phyloP scores from a whole-genome alignment of 2,329 filamentous ascomycete genomes.

The Epichloe uncinata region DNA sequence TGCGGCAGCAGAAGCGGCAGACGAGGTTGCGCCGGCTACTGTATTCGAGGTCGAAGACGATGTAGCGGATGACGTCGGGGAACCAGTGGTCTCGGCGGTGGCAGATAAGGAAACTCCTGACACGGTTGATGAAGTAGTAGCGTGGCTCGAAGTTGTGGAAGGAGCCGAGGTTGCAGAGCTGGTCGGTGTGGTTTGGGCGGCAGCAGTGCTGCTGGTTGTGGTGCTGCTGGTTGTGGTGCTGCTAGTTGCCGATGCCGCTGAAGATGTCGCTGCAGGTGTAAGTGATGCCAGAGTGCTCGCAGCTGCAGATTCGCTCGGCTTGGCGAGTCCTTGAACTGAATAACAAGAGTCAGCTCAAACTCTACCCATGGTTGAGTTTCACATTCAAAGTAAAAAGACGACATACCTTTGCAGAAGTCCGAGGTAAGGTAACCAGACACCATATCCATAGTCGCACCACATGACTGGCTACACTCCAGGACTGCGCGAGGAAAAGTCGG shows the following conservation, averaged over 20 bases:
- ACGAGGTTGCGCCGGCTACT: slow-evolving; percentile 6
- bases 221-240: not conserved
- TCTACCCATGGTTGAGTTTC: not conserved
- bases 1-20: slow-evolving; percentile 3
- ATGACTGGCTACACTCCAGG: slow-evolving; percentile 23
- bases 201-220: not conserved
- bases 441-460: slow-evolving; percentile 12
- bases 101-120: not conserved
- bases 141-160: not conserved
- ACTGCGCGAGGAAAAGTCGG: slow-evolving; percentile 23
- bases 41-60: slow-evolving; percentile 2
- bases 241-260: not conserved
- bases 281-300: not conserved
- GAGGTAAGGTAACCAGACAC: slow-evolving; percentile 9
- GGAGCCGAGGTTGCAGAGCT: not conserved
- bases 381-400: not conserved
- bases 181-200: not conserved
- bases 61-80: slow-evolving; percentile 4
- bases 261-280: not conserved
- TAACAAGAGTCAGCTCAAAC: not conserved
- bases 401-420: slow-evolving; percentile 14
- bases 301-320: not conserved
- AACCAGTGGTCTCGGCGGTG: slow-evolving; percentile 1
- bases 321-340: not conserved
- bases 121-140: not conserved